These are phyloP conservation scores for Globisporangium cederbergense DNA, from an alignment of 352 stramenopile species.

Conservation along the genomic window DNA sequence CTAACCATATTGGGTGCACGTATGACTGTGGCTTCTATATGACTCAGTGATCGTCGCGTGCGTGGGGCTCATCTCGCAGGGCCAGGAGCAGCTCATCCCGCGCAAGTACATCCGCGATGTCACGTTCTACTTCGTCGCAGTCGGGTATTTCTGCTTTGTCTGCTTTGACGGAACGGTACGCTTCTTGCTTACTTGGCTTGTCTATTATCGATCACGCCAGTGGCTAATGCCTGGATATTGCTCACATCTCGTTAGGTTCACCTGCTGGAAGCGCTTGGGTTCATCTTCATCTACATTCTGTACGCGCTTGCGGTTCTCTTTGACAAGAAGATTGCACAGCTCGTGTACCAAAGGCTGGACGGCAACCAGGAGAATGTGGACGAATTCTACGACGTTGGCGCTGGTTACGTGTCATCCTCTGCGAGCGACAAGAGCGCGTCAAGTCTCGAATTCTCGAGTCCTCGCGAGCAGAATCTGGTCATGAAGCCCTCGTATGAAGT, in stretches of 20 bases:
- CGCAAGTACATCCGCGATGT: conserved; percentile 75
- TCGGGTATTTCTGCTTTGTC: conserved; percentile 68
- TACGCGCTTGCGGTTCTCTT: conserved; percentile 65
- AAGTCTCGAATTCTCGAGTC: conserved; percentile 14
- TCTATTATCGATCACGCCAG: no score
- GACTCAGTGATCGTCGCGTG: conserved; percentile 60
- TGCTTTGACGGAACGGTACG: conserved; percentile 57
- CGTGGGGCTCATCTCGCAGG: conserved; percentile 63
- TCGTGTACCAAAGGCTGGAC: conserved; percentile 19
- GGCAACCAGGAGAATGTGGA: conserved; percentile 30
- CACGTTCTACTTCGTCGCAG: conserved; percentile 62
- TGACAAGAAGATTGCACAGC: conserved; percentile 39
- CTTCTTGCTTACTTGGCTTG: neutral
- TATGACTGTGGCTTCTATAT: neutral
- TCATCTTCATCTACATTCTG: conserved; percentile 63
- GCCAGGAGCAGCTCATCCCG: conserved; percentile 71
- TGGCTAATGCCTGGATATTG: neutral
- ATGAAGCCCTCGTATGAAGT: conserved; percentile 30
- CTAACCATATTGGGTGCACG: neutral
- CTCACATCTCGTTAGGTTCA: conserved; percentile 30
- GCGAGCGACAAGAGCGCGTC: conserved; percentile 27
- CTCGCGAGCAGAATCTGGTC: conserved; percentile 8
- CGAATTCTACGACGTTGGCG: conserved; percentile 23
- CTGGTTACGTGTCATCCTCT: conserved; percentile 10
- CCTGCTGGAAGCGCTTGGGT: conserved; percentile 57